Conservation (phyloP, 2,329 filamentous ascomycete species). For the Bipolaris oryzae region DNA sequence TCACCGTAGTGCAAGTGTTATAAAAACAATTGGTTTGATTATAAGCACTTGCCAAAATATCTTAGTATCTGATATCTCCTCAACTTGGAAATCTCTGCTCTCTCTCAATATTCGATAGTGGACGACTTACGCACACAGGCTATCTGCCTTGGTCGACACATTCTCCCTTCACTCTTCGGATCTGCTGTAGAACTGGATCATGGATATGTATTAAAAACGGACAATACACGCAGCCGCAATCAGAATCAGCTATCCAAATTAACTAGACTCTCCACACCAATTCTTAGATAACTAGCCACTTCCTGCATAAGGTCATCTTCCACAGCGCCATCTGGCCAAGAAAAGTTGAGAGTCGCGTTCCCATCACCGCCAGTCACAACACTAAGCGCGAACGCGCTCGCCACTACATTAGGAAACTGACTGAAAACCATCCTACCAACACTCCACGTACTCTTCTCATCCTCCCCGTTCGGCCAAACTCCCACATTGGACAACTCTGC, state of each 20-base stretch:
- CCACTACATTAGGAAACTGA: conserved; percentile 51
- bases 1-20: too few species aligned
- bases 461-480: conserved; percentile 28
- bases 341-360: conserved; percentile 49
- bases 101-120: too few species aligned
- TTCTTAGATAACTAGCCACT: conserved; percentile 20
- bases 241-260: background rate
- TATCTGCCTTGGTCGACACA: too few species aligned
- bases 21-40: too few species aligned
- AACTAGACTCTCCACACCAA: conserved; percentile 2
- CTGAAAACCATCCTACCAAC: conserved; percentile 54
- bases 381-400: conserved; percentile 49
- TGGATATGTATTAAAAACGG: too few species aligned
- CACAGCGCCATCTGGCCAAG: conserved; percentile 52
- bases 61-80: too few species aligned
- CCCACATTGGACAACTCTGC: conserved; percentile 58
- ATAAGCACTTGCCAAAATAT: too few species aligned
- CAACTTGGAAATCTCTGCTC: too few species aligned
- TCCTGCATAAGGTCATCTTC: conserved; percentile 32
- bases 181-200: too few species aligned
- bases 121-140: too few species aligned
- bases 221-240: background rate
- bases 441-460: conserved; percentile 18
- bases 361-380: conserved; percentile 54
- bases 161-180: too few species aligned